Conservation (phyloP, 2,329 filamentous ascomycete genomes). For the Fusarium hainanense region DNA sequence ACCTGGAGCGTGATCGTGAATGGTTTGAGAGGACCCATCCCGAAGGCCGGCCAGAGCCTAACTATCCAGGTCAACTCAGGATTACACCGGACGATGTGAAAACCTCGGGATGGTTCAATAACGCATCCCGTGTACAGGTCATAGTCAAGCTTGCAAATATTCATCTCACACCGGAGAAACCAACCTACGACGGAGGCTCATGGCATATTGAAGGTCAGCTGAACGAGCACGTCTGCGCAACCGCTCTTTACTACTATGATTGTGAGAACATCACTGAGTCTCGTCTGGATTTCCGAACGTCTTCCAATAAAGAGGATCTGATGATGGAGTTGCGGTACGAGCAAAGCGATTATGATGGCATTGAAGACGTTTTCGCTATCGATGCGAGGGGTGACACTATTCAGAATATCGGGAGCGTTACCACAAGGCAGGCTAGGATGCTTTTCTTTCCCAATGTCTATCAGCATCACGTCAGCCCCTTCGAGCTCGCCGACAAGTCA, state of each 20-base stretch:
- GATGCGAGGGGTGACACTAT: slow-evolving; percentile 26
- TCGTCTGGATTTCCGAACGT: slow-evolving; percentile 62
- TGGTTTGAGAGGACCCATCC: slow-evolving; percentile 49
- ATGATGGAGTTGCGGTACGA: slow-evolving; percentile 42
- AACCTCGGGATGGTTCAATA: slow-evolving; percentile 45
- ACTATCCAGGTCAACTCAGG: slow-evolving; percentile 2
- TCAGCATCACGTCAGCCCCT: slow-evolving; percentile 65
- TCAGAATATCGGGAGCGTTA: slow-evolving; percentile 59
- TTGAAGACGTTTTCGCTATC: slow-evolving; percentile 53
- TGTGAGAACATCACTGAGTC: slow-evolving; percentile 68
- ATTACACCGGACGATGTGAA: slow-evolving; percentile 43
- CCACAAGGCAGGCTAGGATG: slow-evolving; percentile 59
- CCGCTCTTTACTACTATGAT: slow-evolving; percentile 71
- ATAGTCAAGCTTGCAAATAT: slow-evolving; percentile 73
- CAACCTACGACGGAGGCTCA: slow-evolving; percentile 62
- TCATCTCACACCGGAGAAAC: slow-evolving; percentile 68
- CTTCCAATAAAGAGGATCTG: slow-evolving; percentile 49
- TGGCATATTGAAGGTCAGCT: slow-evolving; percentile 67
- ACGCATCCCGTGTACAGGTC: slow-evolving; percentile 62
- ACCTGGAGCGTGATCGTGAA: slow-evolving; percentile 37
- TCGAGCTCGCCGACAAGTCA: slow-evolving; percentile 62
- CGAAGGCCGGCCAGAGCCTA: slow-evolving; percentile 13
- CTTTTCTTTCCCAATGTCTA: slow-evolving; percentile 66
- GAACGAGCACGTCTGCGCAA: slow-evolving; percentile 73
- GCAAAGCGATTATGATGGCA: slow-evolving; percentile 50